These are phyloP conservation scores for Pythium biforme DNA, from an alignment of 352 stramenopile species.

Conservation along the genomic window DNA sequence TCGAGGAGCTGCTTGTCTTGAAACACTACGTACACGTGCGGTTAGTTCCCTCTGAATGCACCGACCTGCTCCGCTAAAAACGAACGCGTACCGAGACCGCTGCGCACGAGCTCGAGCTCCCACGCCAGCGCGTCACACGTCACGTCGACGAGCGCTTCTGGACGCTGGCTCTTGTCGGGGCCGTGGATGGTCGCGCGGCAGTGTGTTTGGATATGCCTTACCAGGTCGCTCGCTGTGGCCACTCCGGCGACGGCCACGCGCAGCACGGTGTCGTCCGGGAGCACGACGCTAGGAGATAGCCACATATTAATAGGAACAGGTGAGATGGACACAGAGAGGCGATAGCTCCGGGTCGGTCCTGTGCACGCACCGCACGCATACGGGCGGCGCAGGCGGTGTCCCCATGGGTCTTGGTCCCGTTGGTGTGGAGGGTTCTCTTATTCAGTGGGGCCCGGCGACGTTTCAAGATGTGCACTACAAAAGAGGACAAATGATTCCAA, in stretches of 20 bases:
- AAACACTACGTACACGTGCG: conserved; percentile 5
- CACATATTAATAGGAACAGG: neutral
- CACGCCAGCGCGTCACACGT: neutral
- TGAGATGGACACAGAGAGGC: neutral
- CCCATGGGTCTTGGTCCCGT: neutral
- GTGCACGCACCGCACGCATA: conserved; percentile 7
- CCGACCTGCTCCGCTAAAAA: no score
- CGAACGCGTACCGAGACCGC: conserved; percentile 1
- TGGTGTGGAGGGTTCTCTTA: neutral
- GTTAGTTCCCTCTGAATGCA: neutral
- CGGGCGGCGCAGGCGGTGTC: neutral
- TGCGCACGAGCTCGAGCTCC: conserved; percentile 11
- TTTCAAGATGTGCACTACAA: neutral
- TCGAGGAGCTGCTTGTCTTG: neutral
- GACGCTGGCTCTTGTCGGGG: neutral
- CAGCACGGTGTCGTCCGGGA: conserved; percentile 17
- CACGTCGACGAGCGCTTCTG: neutral
- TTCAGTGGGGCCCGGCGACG: neutral
- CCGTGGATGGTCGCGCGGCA: neutral
- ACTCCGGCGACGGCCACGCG: neutral
- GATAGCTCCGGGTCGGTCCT: no score
- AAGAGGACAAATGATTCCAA: no score
- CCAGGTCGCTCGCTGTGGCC: neutral
- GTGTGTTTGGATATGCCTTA: neutral
- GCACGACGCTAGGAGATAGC: conserved; percentile 9